Conservation (phyloP, 306 rosid species). For the Urtica urens region DNA sequence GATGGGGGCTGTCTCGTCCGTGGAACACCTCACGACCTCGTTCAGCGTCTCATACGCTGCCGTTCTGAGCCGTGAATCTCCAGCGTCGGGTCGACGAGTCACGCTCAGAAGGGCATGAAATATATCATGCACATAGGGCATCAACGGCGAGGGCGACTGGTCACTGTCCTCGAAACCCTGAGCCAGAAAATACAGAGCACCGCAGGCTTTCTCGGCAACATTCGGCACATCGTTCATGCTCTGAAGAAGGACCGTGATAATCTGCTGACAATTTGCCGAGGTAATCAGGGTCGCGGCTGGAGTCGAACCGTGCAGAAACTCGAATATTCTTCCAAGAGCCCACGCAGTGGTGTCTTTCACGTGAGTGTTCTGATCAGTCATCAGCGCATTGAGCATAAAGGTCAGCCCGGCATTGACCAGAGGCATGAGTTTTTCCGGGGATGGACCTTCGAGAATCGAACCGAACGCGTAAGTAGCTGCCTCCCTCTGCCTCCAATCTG, state of each 20-base stretch:
- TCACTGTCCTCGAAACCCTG: slow-evolving; percentile 9
- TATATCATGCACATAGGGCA: neutral
- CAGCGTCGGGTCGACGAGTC: slow-evolving; percentile 1
- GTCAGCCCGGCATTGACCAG: slow-evolving; percentile 3
- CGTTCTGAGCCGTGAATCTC: slow-evolving; percentile 3
- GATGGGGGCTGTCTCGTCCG: neutral
- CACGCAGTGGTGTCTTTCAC: slow-evolving; percentile 10
- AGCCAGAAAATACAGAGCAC: slow-evolving; percentile 6
- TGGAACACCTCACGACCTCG: slow-evolving; percentile 9
- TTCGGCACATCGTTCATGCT: slow-evolving; percentile 2
- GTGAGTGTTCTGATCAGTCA: slow-evolving; percentile 5
- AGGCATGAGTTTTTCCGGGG: neutral
- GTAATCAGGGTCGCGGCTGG: slow-evolving; percentile 1
- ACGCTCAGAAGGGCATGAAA: neutral
- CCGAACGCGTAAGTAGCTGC: slow-evolving; percentile 9
- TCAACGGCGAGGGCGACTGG: neutral
- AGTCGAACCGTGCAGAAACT: slow-evolving; percentile 4
- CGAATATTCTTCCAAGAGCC: slow-evolving; percentile 7
- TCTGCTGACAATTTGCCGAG: neutral
- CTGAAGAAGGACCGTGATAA: neutral
- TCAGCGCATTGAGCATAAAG: slow-evolving; percentile 7
- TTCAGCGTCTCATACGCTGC: slow-evolving; percentile 8
- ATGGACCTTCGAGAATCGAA: slow-evolving; percentile 4
- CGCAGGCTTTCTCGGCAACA: slow-evolving; percentile 8
- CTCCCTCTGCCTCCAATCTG: slow-evolving; percentile 8